Evolutionary conservation across 108 stramenopile genomes (phyloP), one percentile per base, ranked within the genome.

Genomic region (Fistulifera solaris): DNA sequence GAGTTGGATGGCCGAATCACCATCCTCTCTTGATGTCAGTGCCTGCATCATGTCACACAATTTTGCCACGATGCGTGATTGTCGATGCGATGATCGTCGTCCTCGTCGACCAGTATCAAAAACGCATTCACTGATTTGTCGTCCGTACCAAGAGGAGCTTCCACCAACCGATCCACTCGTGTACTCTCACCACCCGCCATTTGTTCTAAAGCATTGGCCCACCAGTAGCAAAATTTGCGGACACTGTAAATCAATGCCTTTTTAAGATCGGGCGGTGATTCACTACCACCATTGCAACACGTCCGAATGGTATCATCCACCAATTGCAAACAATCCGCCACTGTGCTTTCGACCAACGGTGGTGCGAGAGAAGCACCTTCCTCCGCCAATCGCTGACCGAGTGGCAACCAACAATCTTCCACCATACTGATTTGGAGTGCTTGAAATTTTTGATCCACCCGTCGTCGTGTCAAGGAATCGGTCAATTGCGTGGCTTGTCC

Each of bases 261-360:
- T 48, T 75, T 76, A 43, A 89, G 59, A 24, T 42, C 63, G 19
- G 46, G 74, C 8, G 59, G 11, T 21, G 62, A 46, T 38, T 80
- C 76, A 25, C 79, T 76, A 3, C 6, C 31, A 3, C 6, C 3
- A 8, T 8, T 35, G 8, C 31, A 35, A 8, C 31, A 35, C 3
- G 6, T 35, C 27, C 84, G 61, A 16, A 87, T 78, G 2, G 83
- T 78, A 56, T 90, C 89, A 64, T 90, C 89, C 16, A 85, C 73
- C 56, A 86, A 65, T 55, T 90, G 89, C 41, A 86, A 55, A 13
- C 75, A 81, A 70, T 90, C 89, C 14, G 82, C 81, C 25, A 90
- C 43, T 12, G 85, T 75, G 3, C 79, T 73, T 54, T 72, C 82
- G 7, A 80, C 80, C 45, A 81, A 56, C 71, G 59, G 44, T 77